A percentile compares a stretch with the other conserved stretches of the same genome.
These are phyloP conservation scores for Lachnellula occidentalis DNA, from an alignment of 2,329 filamentous ascomycete species.

Conservation along the genomic window DNA sequence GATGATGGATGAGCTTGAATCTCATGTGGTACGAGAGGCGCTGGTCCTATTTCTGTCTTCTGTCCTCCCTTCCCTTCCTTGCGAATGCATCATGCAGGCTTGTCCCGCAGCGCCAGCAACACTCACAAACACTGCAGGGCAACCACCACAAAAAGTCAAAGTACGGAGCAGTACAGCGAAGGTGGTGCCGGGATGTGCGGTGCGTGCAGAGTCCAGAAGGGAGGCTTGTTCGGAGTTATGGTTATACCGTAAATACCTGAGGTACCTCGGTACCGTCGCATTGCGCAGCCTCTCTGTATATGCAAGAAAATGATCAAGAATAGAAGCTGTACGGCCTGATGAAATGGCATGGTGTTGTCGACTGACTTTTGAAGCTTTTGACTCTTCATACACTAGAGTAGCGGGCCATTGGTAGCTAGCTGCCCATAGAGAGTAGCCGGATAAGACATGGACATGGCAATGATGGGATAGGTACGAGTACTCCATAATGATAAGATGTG, in stretches of 20 bases:
- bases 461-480: neutral
- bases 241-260: neutral
- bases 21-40: neutral
- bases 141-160: neutral
- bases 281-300: neutral
- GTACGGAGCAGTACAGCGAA: neutral
- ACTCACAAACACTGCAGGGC: constrained; percentile 1
- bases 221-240: neutral
- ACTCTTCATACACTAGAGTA: neutral
- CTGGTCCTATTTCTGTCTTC: constrained; percentile 8
- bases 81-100: constrained; percentile 6
- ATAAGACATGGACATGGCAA: neutral
- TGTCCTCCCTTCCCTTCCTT: constrained; percentile 3
- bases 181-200: neutral
- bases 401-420: neutral
- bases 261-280: neutral
- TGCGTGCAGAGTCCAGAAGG: neutral
- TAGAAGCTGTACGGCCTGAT: neutral
- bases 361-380: neutral
- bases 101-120: neutral
- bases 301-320: neutral
- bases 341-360: neutral
- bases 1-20: neutral
- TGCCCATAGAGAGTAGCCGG: neutral
- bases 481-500: constrained; percentile 6